Evolutionary conservation across 179 eudicot genomes (phyloP).

Genomic region (Pouteria campechiana): DNA sequence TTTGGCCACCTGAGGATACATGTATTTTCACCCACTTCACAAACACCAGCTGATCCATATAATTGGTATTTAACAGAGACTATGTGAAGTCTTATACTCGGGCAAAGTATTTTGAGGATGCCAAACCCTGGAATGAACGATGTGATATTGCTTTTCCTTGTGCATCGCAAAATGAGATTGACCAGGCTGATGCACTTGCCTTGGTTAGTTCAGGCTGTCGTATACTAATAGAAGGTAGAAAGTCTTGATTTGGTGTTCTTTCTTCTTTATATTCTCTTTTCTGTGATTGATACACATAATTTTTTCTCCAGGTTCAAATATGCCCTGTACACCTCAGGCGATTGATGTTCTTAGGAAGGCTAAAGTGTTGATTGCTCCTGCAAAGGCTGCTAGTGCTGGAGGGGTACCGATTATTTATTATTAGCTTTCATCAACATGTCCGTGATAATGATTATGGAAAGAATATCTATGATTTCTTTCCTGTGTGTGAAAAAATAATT

Average conservation of each 20-base stretch:
- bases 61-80: conserved; percentile 52
- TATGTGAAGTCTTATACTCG: conserved; percentile 95
- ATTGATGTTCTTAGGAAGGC: conserved; percentile 83
- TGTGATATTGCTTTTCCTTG: conserved; percentile 98
- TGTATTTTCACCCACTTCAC: conserved; percentile 2
- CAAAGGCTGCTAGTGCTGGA: conserved; percentile 98
- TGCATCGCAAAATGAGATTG: conserved; percentile 90
- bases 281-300: neutral
- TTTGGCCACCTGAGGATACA: neutral
- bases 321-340: conserved; percentile 98
- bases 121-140: conserved; percentile 96
- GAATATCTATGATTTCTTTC: neutral
- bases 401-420: conserved; percentile 59
- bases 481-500: neutral
- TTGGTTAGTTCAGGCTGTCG: conserved; percentile 95
- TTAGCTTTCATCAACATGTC: neutral
- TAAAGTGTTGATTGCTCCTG: conserved; percentile 83
- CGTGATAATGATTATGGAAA: neutral
- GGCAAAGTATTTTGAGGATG: conserved; percentile 89
- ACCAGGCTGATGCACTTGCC: conserved; percentile 82
- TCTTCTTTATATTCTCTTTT: neutral
- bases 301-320: conserved; percentile 58
- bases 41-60: conserved; percentile 8
- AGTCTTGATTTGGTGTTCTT: conserved; percentile 2
- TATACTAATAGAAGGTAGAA: conserved; percentile 80